These are phyloP conservation scores for Yueomyces sinensis DNA, from an alignment of 805 yeast genomes.

Conservation along the genomic window DNA sequence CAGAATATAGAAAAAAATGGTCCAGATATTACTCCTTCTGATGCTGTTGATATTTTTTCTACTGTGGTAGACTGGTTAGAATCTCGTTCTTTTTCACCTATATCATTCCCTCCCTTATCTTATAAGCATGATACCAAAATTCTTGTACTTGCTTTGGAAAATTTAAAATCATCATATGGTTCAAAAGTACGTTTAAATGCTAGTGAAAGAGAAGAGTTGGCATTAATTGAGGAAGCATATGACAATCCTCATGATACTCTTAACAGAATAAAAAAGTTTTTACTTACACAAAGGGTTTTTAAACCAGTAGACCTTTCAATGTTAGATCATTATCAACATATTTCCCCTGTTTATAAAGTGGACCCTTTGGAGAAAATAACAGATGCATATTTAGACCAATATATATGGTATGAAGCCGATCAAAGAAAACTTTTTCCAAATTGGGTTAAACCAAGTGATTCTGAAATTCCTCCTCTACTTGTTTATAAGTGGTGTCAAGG, in stretches of 20 bases:
- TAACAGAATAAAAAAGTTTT: slow-evolving; percentile 66
- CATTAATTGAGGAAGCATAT: slow-evolving; percentile 88
- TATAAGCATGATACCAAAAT: slow-evolving; percentile 91
- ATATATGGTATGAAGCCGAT: slow-evolving; percentile 91
- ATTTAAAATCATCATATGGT: slow-evolving; percentile 66
- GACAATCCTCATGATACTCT: slow-evolving; percentile 93
- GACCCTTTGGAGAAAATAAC: slow-evolving; percentile 93
- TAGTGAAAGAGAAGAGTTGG: slow-evolving; percentile 81
- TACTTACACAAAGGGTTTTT: slow-evolving; percentile 82
- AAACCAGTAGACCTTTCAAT: slow-evolving; percentile 78
- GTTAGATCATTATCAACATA: slow-evolving; percentile 80
- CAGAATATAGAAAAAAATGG: slow-evolving; percentile 68
- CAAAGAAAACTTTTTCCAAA: slow-evolving; percentile 78
- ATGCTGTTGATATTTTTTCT: slow-evolving; percentile 77
- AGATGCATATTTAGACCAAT: slow-evolving; percentile 92
- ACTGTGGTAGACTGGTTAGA: slow-evolving; percentile 90
- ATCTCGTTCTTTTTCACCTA: slow-evolving; percentile 66
- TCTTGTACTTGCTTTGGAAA: slow-evolving; percentile 78
- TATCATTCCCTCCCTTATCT: slow-evolving; percentile 85
- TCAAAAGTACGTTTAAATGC: slow-evolving; percentile 70
- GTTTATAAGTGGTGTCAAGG: slow-evolving; percentile 95
- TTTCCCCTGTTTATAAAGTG: slow-evolving; percentile 74
- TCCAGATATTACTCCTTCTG: slow-evolving; percentile 73
- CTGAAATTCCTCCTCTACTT: slow-evolving; percentile 83
- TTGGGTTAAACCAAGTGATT: slow-evolving; percentile 93